A percentile compares a stretch with the other conserved stretches of the same genome.
Evolutionary conservation across 306 rosid species (phyloP).

Genomic region (Senna tora): DNA sequence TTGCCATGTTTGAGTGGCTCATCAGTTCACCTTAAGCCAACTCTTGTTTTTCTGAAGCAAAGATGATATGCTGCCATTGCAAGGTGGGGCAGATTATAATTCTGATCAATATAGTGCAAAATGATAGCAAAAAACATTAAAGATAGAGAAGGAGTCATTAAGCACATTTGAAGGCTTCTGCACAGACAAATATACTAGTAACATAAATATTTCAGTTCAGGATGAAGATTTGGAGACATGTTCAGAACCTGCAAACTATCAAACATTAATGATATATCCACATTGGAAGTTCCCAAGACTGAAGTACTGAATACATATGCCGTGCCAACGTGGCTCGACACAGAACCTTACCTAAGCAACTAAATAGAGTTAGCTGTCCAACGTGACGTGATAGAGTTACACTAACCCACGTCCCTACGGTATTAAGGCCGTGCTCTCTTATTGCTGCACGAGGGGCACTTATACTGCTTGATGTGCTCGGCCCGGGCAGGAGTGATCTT

Average conservation of each 20-base stretch:
- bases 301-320: slow-evolving; percentile 32
- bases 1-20: background rate
- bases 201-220: slow-evolving; percentile 27
- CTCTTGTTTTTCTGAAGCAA: background rate
- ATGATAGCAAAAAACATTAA: slow-evolving; percentile 8
- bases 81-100: slow-evolving; percentile 16
- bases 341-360: slow-evolving; percentile 39
- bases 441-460: slow-evolving; percentile 53
- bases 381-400: slow-evolving; percentile 42
- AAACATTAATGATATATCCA: slow-evolving; percentile 35
- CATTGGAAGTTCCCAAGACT: slow-evolving; percentile 40
- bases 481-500: slow-evolving; percentile 50
- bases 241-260: slow-evolving; percentile 41
- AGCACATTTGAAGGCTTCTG: slow-evolving; percentile 21
- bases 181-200: slow-evolving; percentile 29
- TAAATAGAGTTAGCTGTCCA: slow-evolving; percentile 55
- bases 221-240: background rate
- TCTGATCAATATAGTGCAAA: slow-evolving; percentile 31
- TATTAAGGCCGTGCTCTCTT: slow-evolving; percentile 57
- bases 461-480: slow-evolving; percentile 48
- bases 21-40: slow-evolving; percentile 1
- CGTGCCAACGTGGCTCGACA: slow-evolving; percentile 42
- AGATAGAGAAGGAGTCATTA: background rate
- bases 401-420: slow-evolving; percentile 37
- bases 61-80: background rate